Evolutionary conservation across 768 basidiomycete species (phyloP).

Genomic region (Mycena albidolilacea): DNA sequence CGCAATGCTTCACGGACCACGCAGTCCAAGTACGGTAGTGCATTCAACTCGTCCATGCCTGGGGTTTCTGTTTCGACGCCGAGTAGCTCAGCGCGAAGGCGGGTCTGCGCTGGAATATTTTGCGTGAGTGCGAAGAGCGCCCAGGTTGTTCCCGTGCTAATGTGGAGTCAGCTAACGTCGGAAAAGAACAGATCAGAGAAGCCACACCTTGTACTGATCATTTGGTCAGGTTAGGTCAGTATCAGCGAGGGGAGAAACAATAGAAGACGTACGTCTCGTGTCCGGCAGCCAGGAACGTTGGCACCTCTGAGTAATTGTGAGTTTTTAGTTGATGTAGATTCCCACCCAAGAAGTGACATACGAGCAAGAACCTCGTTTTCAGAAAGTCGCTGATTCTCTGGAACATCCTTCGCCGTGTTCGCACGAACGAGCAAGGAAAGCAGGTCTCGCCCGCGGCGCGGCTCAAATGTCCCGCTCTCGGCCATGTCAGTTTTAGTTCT

Average conservation of each 20-base stretch:
- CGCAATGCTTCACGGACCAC: slow-evolving; percentile 13
- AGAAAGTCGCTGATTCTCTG: slow-evolving; percentile 65
- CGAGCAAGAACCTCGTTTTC: slow-evolving; percentile 74
- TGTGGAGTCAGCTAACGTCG: too few species aligned
- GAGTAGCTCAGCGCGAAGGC: slow-evolving; percentile 19
- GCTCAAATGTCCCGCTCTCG: slow-evolving; percentile 47
- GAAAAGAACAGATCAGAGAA: too few species aligned
- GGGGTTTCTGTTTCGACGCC: not conserved
- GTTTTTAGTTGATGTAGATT: too few species aligned
- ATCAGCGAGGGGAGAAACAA: too few species aligned
- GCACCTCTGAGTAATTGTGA: slow-evolving; percentile 57
- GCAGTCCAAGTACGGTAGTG: slow-evolving; percentile 59
- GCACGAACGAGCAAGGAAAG: slow-evolving; percentile 73
- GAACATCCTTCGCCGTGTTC: slow-evolving; percentile 73
- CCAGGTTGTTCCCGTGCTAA: slow-evolving; percentile 12
- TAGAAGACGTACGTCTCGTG: slow-evolving; percentile 58
- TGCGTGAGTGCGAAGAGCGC: slow-evolving; percentile 18
- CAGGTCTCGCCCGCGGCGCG: slow-evolving; percentile 59
- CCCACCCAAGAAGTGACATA: slow-evolving; percentile 46
- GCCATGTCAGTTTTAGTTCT: slow-evolving; percentile 62
- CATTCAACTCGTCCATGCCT: slow-evolving; percentile 23
- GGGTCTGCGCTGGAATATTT: slow-evolving; percentile 13
- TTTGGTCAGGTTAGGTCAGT: too few species aligned
- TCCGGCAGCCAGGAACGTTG: slow-evolving; percentile 73
- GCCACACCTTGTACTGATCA: slow-evolving; percentile 54